A percentile compares a stretch with the other conserved stretches of the same genome.
phyloP scores from a whole-genome alignment of 1,139 yeast genomes.

The Taiozyma sp. region DNA sequence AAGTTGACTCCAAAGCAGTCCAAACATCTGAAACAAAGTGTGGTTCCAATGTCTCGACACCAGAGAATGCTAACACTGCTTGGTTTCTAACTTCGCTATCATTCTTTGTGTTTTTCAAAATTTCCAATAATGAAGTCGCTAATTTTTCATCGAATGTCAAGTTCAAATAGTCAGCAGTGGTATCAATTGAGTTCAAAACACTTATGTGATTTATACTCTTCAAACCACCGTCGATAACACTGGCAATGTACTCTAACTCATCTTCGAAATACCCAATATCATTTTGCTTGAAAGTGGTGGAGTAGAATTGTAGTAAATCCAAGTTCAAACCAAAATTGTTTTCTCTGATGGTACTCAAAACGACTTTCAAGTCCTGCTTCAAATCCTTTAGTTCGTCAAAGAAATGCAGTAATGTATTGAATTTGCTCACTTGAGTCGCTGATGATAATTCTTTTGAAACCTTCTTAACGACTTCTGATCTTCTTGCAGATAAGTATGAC shows the following conservation, averaged over 20 bases:
- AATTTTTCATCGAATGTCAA: slow-evolving; percentile 18
- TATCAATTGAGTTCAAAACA: slow-evolving; percentile 44
- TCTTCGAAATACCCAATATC: slow-evolving; percentile 25
- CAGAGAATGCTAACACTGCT: slow-evolving; percentile 20
- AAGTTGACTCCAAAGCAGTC: slow-evolving; percentile 23
- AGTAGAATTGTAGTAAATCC: slow-evolving; percentile 30
- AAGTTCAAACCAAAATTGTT: slow-evolving; percentile 24
- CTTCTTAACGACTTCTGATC: slow-evolving; percentile 16
- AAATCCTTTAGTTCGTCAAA: slow-evolving; percentile 19
- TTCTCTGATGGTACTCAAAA: slow-evolving; percentile 19
- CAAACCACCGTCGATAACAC: slow-evolving; percentile 40
- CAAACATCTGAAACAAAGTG: slow-evolving; percentile 21
- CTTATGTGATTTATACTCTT: slow-evolving; percentile 45
- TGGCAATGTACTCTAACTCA: slow-evolving; percentile 27
- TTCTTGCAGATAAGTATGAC: slow-evolving; percentile 19
- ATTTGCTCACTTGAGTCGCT: slow-evolving; percentile 17
- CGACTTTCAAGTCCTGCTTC: slow-evolving; percentile 18
- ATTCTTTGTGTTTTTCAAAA: slow-evolving; percentile 20
- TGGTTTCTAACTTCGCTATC: slow-evolving; percentile 24
- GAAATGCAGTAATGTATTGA: slow-evolving; percentile 19
- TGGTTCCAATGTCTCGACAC: slow-evolving; percentile 18
- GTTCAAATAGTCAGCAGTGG: slow-evolving; percentile 35
- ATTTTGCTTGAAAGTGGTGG: slow-evolving; percentile 25
- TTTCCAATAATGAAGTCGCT: slow-evolving; percentile 20
- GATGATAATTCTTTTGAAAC: slow-evolving; percentile 19